Evolutionary conservation across 805 yeast species (phyloP).

Genomic region (Sugiyamaella mastotermitis): DNA sequence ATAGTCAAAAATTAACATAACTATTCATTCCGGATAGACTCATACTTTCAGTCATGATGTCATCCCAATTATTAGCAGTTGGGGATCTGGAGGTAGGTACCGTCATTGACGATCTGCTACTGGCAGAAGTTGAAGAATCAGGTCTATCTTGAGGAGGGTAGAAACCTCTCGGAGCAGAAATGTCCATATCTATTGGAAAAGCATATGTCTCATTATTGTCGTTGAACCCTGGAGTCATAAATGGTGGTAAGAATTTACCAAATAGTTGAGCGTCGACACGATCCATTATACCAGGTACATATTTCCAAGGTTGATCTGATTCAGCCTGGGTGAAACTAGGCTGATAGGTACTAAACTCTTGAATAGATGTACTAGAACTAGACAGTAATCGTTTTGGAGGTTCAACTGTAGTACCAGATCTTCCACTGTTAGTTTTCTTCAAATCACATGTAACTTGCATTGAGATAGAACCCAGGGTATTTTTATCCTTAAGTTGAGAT

Average conservation of each 20-base stretch:
- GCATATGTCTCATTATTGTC: not conserved
- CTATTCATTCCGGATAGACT: conserved; percentile 21
- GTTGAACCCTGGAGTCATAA: conserved; percentile 44
- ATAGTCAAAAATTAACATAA: too few species aligned
- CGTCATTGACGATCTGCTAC: too few species aligned
- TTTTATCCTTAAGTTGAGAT: conserved; percentile 1
- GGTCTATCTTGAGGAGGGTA: not conserved
- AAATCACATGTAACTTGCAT: conserved; percentile 1
- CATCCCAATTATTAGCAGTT: conserved; percentile 20
- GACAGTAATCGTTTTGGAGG: conserved; percentile 1
- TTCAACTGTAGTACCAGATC: conserved; percentile 5
- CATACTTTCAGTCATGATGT: conserved; percentile 16
- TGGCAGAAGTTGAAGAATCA: not conserved
- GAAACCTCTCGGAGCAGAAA: not conserved
- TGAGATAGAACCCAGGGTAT: not conserved
- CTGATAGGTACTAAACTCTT: not conserved
- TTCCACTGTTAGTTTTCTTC: conserved; percentile 1
- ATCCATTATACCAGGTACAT: conserved; percentile 80
- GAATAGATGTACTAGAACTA: not conserved
- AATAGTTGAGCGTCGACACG: conserved; percentile 78
- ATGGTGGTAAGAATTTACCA: conserved; percentile 79
- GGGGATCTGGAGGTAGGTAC: conserved; percentile 5
- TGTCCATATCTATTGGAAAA: not conserved
- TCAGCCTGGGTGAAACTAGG: too few species aligned
- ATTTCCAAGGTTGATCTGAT: conserved; percentile 30